Evolutionary conservation across 2,329 filamentous ascomycete species (phyloP).

Genomic region (Phoma sp.): DNA sequence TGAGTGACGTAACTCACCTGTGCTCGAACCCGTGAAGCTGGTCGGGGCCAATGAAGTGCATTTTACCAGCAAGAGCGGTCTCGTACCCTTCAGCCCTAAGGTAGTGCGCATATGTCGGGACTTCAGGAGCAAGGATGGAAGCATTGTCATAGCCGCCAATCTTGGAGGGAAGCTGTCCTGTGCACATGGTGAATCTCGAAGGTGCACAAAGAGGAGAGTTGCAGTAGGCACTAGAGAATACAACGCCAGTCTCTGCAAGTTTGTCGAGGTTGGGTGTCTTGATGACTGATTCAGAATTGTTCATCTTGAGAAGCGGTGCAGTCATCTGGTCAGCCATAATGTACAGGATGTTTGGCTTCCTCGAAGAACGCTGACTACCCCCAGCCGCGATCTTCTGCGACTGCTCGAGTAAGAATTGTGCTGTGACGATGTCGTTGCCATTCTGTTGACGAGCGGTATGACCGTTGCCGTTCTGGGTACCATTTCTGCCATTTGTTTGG

Average conservation of each 20-base stretch:
- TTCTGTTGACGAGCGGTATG: conserved; percentile 21
- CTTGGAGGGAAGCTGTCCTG: conserved; percentile 87
- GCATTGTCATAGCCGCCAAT: conserved; percentile 94
- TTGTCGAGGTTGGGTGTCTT: conserved; percentile 89
- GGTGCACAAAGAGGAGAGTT: conserved; percentile 92
- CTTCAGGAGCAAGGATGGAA: conserved; percentile 80
- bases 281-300: conserved; percentile 87
- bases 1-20: conserved; percentile 28
- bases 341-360: conserved; percentile 80
- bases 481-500: conserved; percentile 24
- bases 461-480: conserved; percentile 18
- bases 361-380: conserved; percentile 15
- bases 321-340: conserved; percentile 98
- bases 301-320: conserved; percentile 88
- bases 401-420: conserved; percentile 35
- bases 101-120: conserved; percentile 93
- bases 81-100: conserved; percentile 85
- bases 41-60: conserved; percentile 92
- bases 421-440: conserved; percentile 34
- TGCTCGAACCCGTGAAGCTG: conserved; percentile 95
- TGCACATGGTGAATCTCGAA: conserved; percentile 93
- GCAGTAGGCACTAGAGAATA: conserved; percentile 94
- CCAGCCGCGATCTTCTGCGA: conserved; percentile 36
- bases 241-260: conserved; percentile 80
- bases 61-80: conserved; percentile 90